phyloP scores from a whole-genome alignment of 495 filamentous ascomycete species.

The Xylaria palmicola region DNA sequence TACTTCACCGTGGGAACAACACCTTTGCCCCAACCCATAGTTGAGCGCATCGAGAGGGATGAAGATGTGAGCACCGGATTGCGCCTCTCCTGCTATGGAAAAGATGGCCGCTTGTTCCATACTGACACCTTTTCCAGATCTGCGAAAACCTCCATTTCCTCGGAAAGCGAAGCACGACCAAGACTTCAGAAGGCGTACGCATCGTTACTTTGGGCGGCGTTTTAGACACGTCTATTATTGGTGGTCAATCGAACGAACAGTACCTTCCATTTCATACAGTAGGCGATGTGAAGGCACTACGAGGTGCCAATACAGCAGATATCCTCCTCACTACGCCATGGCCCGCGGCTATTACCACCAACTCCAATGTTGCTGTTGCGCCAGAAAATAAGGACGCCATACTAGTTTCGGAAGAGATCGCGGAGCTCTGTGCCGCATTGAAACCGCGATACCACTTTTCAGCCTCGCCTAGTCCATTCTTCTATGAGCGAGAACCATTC shows the following conservation, averaged over 20 bases:
- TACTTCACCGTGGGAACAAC: constrained; percentile 80
- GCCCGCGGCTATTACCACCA: constrained; percentile 67
- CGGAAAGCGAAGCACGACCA: constrained; percentile 77
- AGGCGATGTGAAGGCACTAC: constrained; percentile 70
- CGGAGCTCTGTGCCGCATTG: constrained; percentile 71
- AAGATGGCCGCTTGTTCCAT: background rate
- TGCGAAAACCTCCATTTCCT: constrained; percentile 86
- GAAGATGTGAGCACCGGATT: constrained; percentile 54
- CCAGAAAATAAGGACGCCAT: constrained; percentile 53
- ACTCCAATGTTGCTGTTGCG: constrained; percentile 38
- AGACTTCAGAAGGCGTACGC: constrained; percentile 84
- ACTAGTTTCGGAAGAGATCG: constrained; percentile 50
- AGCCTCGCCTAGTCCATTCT: constrained; percentile 57
- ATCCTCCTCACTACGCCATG: constrained; percentile 84
- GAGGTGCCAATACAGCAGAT: constrained; percentile 73
- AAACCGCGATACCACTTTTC: constrained; percentile 90
- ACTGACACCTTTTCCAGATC: constrained; percentile 45
- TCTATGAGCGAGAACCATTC: constrained; percentile 92
- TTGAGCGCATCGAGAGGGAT: constrained; percentile 67
- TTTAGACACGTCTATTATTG: constrained; percentile 52
- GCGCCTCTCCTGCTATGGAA: background rate
- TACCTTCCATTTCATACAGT: constrained; percentile 68
- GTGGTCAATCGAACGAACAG: constrained; percentile 58
- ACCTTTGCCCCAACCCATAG: constrained; percentile 63
- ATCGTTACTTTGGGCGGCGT: constrained; percentile 79